Conservation (phyloP, 805 yeast species). For the Metschnikowia colocasiae region DNA sequence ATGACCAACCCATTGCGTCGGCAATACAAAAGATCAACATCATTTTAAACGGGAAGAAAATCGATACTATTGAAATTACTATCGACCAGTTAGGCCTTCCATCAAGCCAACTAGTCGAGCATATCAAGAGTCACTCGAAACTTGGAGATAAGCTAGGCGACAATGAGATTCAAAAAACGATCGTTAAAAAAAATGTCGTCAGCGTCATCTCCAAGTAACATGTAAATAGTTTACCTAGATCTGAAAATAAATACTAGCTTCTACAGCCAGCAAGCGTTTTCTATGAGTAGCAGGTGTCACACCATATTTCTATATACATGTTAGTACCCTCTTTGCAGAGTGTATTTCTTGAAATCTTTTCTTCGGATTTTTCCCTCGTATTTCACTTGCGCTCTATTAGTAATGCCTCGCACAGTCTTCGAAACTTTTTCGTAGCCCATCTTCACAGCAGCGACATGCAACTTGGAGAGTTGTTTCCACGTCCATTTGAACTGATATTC, state of each 20-base stretch:
- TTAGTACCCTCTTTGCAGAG: slow-evolving; percentile 31
- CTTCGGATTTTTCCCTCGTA: slow-evolving; percentile 38
- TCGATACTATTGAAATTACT: slow-evolving; percentile 41
- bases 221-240: neutral
- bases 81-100: slow-evolving; percentile 40
- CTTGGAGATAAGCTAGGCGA: slow-evolving; percentile 32
- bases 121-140: slow-evolving; percentile 16
- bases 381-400: slow-evolving; percentile 33
- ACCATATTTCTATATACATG: slow-evolving; percentile 7
- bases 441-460: slow-evolving; percentile 30
- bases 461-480: slow-evolving; percentile 31
- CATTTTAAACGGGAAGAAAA: slow-evolving; percentile 71
- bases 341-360: slow-evolving; percentile 32
- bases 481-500: slow-evolving; percentile 70
- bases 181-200: slow-evolving; percentile 49
- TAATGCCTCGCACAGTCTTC: slow-evolving; percentile 32
- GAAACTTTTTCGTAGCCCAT: slow-evolving; percentile 29
- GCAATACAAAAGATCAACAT: slow-evolving; percentile 46
- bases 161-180: slow-evolving; percentile 48
- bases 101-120: slow-evolving; percentile 47
- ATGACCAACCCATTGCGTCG: slow-evolving; percentile 37
- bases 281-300: neutral
- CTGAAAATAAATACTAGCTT: neutral
- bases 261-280: too few species aligned
- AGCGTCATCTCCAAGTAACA: slow-evolving; percentile 32